Conservation (phyloP, 2,329 filamentous ascomycete genomes). For the Fusarium cicatricum region DNA sequence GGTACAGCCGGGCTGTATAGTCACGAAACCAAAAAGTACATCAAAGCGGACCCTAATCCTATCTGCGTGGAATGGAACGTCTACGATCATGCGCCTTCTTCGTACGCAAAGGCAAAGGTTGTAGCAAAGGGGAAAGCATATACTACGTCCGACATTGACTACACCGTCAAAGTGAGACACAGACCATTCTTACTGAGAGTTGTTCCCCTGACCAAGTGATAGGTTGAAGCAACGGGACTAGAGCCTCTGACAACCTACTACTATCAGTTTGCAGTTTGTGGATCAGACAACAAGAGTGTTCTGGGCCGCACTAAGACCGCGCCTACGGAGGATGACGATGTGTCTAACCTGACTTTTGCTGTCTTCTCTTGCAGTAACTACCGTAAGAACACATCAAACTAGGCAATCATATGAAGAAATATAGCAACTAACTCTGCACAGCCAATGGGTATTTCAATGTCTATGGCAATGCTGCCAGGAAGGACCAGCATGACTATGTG, state of each 20-base stretch:
- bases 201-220: background rate
- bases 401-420: no score
- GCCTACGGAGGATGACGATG: constrained; percentile 63
- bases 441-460: constrained; percentile 65
- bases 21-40: constrained; percentile 56
- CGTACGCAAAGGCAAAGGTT: constrained; percentile 44
- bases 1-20: constrained; percentile 55
- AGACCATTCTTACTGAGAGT: accelerated
- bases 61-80: constrained; percentile 75
- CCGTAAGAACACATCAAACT: constrained; percentile 37
- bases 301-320: constrained; percentile 76
- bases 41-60: constrained; percentile 54
- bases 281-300: constrained; percentile 66
- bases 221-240: constrained; percentile 71
- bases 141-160: constrained; percentile 78
- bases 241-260: constrained; percentile 71
- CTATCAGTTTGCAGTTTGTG: constrained; percentile 75
- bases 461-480: constrained; percentile 65
- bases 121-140: constrained; percentile 68
- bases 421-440: background rate
- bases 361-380: constrained; percentile 78
- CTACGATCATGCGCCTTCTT: constrained; percentile 48
- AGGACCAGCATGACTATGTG: constrained; percentile 68
- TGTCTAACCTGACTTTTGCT: constrained; percentile 67
- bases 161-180: constrained; percentile 69